These are phyloP conservation scores for Pseudogymnoascus pannorum DNA, from an alignment of 2,329 filamentous ascomycete genomes.

Conservation along the genomic window DNA sequence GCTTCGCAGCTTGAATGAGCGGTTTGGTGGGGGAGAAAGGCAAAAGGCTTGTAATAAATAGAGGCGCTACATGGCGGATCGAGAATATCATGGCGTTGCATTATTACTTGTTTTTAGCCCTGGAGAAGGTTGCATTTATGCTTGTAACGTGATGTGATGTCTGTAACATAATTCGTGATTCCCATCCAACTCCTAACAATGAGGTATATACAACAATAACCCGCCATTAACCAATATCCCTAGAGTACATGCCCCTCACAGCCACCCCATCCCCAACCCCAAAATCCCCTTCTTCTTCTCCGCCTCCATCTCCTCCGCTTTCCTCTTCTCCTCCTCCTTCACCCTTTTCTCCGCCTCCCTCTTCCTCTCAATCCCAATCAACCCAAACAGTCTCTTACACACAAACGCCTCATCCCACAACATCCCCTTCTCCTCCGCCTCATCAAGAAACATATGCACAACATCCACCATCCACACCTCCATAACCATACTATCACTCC, in stretches of 20 bases:
- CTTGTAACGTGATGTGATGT: neutral
- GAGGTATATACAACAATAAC: slow-evolving; percentile 1
- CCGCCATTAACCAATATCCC: neutral
- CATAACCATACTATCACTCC: slow-evolving; percentile 3
- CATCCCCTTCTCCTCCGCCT: slow-evolving; percentile 34
- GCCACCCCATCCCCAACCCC: slow-evolving; percentile 6
- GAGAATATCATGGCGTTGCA: slow-evolving; percentile 4
- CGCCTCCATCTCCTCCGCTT: neutral
- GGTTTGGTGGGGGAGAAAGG: neutral
- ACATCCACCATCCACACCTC: slow-evolving; percentile 20
- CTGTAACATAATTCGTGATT: slow-evolving; percentile 1
- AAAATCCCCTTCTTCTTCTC: slow-evolving; percentile 4
- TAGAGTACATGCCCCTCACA: neutral
- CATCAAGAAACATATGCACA: slow-evolving; percentile 1
- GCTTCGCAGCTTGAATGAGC: slow-evolving; percentile 83
- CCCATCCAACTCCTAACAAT: slow-evolving; percentile 1
- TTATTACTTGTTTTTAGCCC: neutral
- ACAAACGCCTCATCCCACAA: slow-evolving; percentile 44
- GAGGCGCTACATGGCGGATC: slow-evolving; percentile 8
- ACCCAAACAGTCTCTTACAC: slow-evolving; percentile 45
- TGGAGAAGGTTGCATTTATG: neutral
- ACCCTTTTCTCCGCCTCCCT: slow-evolving; percentile 24
- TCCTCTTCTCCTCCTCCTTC: neutral
- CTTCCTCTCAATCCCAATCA: slow-evolving; percentile 41
- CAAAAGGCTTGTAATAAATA: slow-evolving; percentile 7